Base-by-base conservation (phyloP, 768 basidiomycete species). In the Lactarius quietus region DNA sequence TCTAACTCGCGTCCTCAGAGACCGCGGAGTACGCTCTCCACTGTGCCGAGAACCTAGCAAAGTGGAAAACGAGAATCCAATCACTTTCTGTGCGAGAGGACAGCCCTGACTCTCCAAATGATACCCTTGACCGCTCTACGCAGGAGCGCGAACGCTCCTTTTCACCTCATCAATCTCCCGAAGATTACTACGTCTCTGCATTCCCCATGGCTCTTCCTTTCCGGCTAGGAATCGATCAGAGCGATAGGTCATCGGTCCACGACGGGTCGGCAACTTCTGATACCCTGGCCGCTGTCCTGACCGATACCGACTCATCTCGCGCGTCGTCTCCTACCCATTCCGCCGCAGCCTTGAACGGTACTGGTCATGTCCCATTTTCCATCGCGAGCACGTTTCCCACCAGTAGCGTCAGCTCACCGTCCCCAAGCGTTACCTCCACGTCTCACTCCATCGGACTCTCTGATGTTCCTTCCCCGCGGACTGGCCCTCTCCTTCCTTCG, bases 11-110 rank as follows among this genome's bases (percentile, higher is more conserved):
- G 23, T 33, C 29, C 26, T 14, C 67, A 90, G 92, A 89, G 74
- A 84, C 95, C 78, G 78, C 81, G 52, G 76, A 76, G 54, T 95
- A 88, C 69, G 83, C 85, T 1, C 78, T 82, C 29, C 85, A 87
- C 66, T 92, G 93, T 73, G 77, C 81, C 36, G 78, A 79, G 41
- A 96, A 96, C 72, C 81, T 93, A 18, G 73, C 78, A 20, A 75
- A 83, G 51, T 96, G 95, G 95, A 79, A 83, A 70, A 76, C 78
- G 26, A 83, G 84, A 3, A 72, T 79, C 38, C 77, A 74, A 9
- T 76, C 78, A 23, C 72, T 85, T 53, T 72, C 76, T 41, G 70
- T 76, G 23, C 72, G 58, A 36, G 61, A 62, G 17, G 41, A 56
- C 8, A 31, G 39, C 15, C 18, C 48, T 31, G 48, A 31, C 36